Evolutionary conservation across 164 flowering plant species (phyloP).

Genomic region (Berberis vulgaris): DNA sequence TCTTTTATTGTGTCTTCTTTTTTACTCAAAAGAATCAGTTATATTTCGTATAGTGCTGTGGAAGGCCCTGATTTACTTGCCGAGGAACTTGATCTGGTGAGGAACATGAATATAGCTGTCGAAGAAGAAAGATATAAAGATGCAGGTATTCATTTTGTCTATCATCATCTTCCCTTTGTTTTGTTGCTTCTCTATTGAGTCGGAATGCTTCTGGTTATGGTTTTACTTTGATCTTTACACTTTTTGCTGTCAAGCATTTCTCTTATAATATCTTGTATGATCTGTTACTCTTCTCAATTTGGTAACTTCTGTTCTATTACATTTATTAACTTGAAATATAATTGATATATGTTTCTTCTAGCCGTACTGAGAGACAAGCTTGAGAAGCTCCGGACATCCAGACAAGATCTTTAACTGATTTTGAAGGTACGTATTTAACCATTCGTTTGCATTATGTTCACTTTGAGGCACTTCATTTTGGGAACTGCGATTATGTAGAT

Average conservation of each 20-base stretch:
- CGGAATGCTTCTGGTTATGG: too few species aligned
- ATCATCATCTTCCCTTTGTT: not conserved
- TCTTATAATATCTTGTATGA: not conserved
- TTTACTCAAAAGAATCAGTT: not conserved
- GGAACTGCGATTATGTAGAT: too few species aligned
- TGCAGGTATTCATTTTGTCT: conserved; percentile 45
- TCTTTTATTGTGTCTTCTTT: not conserved
- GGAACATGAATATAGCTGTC: conserved; percentile 46
- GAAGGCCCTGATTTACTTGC: conserved; percentile 59
- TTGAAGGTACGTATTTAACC: conserved; percentile 4
- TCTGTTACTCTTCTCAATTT: not conserved
- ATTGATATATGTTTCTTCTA: conserved; percentile 18
- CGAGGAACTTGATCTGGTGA: conserved; percentile 53
- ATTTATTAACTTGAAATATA: not conserved
- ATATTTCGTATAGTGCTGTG: conserved; percentile 41
- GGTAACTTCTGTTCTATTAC: not conserved
- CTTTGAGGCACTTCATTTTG: too few species aligned
- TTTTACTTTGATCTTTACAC: too few species aligned
- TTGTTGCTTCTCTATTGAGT: not conserved
- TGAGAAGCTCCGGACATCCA: conserved; percentile 29
- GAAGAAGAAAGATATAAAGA: conserved; percentile 68
- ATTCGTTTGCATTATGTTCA: not conserved
- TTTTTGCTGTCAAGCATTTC: not conserved
- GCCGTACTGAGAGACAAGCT: conserved; percentile 59
- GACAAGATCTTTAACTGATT: conserved; percentile 9